Percentiles rank a stretch among this genome's conserved stretches.
Evolutionary conservation across 257 asterid genomes (phyloP).

Genomic region (Echites panduratus): DNA sequence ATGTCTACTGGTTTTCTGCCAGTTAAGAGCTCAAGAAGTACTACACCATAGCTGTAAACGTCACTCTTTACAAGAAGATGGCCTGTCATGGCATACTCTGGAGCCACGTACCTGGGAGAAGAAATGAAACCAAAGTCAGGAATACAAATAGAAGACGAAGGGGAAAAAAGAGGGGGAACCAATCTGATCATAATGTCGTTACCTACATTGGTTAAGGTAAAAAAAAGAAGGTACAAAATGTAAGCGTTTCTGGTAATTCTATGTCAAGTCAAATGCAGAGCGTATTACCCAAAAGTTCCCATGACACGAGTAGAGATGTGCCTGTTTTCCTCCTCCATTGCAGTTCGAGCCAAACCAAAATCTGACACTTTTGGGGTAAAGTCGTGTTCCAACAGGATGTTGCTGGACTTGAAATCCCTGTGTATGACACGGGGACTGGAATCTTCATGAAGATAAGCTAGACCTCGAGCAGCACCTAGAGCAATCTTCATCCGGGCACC

Average conservation of each 20-base stretch:
- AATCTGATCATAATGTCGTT: neutral
- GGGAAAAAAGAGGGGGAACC: neutral
- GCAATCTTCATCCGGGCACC: slow-evolving; percentile 81
- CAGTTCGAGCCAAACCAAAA: slow-evolving; percentile 87
- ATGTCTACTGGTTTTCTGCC: slow-evolving; percentile 87
- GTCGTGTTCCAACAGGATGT: slow-evolving; percentile 77
- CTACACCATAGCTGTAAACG: slow-evolving; percentile 98
- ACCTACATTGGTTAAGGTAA: neutral
- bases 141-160: neutral
- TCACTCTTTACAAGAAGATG: slow-evolving; percentile 91
- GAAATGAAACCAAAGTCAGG: slow-evolving; percentile 7
- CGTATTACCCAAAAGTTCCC: slow-evolving; percentile 91
- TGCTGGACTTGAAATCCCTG: slow-evolving; percentile 92
- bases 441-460: slow-evolving; percentile 93
- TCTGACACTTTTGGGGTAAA: slow-evolving; percentile 88
- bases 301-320: slow-evolving; percentile 94
- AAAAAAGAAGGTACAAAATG: neutral
- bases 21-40: slow-evolving; percentile 89
- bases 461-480: slow-evolving; percentile 93
- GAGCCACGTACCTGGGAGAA: slow-evolving; percentile 73
- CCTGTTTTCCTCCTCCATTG: slow-evolving; percentile 64
- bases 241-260: neutral
- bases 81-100: slow-evolving; percentile 95
- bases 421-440: slow-evolving; percentile 95
- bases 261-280: slow-evolving; percentile 4